These are phyloP conservation scores for Dendryphion nanum DNA, from an alignment of 2,329 filamentous ascomycete species.

Conservation along the genomic window DNA sequence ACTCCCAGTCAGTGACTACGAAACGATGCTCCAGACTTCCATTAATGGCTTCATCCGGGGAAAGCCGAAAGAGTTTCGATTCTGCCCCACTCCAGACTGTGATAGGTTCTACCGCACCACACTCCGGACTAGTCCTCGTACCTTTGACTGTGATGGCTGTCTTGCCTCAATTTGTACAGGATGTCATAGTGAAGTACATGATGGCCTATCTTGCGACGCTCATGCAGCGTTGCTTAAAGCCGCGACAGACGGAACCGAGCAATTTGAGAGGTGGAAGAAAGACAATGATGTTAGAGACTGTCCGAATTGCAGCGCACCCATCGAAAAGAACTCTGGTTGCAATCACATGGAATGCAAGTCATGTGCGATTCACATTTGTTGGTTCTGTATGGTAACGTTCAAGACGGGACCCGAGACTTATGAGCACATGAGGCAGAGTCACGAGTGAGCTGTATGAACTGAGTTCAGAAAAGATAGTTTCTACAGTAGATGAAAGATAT, in stretches of 20 bases:
- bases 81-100: conserved; percentile 19
- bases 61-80: conserved; percentile 10
- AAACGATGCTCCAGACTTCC: conserved; percentile 11
- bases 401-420: conserved; percentile 4
- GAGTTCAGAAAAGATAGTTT: no score
- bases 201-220: conserved; percentile 8
- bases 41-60: conserved; percentile 13
- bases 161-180: conserved; percentile 10
- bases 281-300: conserved; percentile 11
- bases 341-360: conserved; percentile 11
- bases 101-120: conserved; percentile 12
- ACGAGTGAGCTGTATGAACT: no score
- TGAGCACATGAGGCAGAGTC: conserved; percentile 13
- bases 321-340: conserved; percentile 10
- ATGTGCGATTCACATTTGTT: conserved; percentile 14
- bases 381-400: conserved; percentile 16
- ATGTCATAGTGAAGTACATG: conserved; percentile 8
- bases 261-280: conserved; percentile 12
- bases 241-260: conserved; percentile 3
- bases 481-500: no score
- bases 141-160: conserved; percentile 17
- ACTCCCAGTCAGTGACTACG: conserved; percentile 4
- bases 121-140: conserved; percentile 2
- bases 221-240: conserved; percentile 4
- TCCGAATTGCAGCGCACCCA: conserved; percentile 8